Percentiles rank a stretch among this genome's conserved stretches.
Conservation (phyloP, 164 flowering plant species). For the Kingdonia uniflora region DNA sequence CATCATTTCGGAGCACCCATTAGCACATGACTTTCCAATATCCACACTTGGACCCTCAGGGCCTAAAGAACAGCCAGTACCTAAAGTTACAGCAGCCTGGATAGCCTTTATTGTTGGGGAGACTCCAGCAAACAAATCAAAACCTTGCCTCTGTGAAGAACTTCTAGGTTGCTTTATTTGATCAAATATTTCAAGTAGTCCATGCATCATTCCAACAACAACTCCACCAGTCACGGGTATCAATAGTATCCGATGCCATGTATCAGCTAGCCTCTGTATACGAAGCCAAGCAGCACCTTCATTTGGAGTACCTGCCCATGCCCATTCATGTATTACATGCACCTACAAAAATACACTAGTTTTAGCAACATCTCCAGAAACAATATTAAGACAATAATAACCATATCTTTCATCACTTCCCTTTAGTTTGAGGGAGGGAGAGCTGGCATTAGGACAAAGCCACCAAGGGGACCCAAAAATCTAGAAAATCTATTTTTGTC, state of each 20-base stretch:
- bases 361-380: constrained; percentile 10
- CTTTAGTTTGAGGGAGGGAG: too few relatives aligned
- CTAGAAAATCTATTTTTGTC: not conserved
- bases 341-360: constrained; percentile 37
- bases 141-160: constrained; percentile 55
- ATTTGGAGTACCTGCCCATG: constrained; percentile 97
- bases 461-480: not conserved
- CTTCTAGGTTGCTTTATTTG: constrained; percentile 65
- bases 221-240: constrained; percentile 98
- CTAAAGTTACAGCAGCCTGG: constrained; percentile 94
- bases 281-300: constrained; percentile 99
- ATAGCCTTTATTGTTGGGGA: constrained; percentile 88
- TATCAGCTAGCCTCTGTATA: constrained; percentile 80
- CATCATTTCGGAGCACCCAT: constrained; percentile 83
- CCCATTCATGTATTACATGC: constrained; percentile 93
- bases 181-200: constrained; percentile 77
- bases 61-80: constrained; percentile 98
- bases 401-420: not conserved
- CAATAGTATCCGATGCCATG: constrained; percentile 94
- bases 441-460: not conserved
- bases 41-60: constrained; percentile 99
- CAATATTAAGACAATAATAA: not conserved
- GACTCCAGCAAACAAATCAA: constrained; percentile 68
- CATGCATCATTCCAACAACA: constrained; percentile 97
- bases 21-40: constrained; percentile 96